Base-by-base conservation (phyloP, 257 asterid species). In the Nicotiana sylvestris region DNA sequence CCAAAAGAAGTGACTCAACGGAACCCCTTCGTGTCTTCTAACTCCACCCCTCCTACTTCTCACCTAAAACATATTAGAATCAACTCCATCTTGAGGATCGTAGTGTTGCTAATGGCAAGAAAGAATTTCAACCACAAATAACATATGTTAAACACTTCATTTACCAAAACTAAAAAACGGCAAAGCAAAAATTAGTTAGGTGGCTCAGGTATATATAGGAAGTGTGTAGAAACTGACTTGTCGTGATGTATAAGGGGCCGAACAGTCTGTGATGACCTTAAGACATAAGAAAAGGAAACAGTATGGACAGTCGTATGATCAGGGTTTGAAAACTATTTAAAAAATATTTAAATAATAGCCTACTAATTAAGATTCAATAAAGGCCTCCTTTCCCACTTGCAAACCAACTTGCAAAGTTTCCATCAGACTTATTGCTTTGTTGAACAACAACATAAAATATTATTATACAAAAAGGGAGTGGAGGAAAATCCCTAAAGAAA, bases 351-450 rank as follows among this genome's bases (percentile, higher is more conserved):
- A 21, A 21, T 21, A 21, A 21, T 21, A 21, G 21, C 29, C 49
- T 43, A 43, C 12, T 43, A 43, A 43, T 43, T 43, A 43, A 77
- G 67, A 81, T 80, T 60, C 27, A 80, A 39, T 81, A 81, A 86
- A 78, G 65, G 83, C 88, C 85, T 85, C 25, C 78, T 78, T 85
- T 86, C 57, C 93, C 88, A 90, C 90, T 88, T 89, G 91, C 87
- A 66, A 15, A 51, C 49, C 89, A 82, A 84, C 69, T 88, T 86
- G 87, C 87, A 74, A 51, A 65, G 76, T 35, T 27, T 76, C 69
- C 39, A 58, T 21, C 21, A 21, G 21, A 15, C 78, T 61, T 8
- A 43, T 9, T 69, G 55, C 67, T 29, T 57, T 81, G 57, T 65
- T 27, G 46, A n/a, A 82, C 13, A 21, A 7, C 18, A 66, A 72